A percentile compares a stretch with the other conserved stretches of the same genome.
phyloP scores from a whole-genome alignment of 2,329 filamentous ascomycete species.

The Knufia petricola region DNA sequence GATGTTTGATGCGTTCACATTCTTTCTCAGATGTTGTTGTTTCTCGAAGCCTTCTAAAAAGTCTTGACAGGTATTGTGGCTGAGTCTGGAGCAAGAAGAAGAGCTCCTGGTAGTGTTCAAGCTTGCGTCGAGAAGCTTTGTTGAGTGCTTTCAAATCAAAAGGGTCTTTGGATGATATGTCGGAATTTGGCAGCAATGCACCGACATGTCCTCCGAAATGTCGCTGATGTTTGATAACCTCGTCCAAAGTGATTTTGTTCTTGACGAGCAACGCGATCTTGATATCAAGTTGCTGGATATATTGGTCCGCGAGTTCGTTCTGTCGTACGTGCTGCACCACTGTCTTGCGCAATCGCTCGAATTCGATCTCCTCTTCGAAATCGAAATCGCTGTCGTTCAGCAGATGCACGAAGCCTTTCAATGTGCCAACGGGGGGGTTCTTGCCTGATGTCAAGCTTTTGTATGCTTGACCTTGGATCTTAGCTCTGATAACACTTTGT shows the following conservation, averaged over 20 bases:
- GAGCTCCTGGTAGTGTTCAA: constrained; percentile 92
- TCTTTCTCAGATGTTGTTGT: constrained; percentile 83
- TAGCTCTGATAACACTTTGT: constrained; percentile 89
- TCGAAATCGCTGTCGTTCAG: constrained; percentile 98
- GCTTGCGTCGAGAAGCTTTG: constrained; percentile 88
- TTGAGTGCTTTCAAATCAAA: constrained; percentile 96
- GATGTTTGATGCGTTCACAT: constrained; percentile 78
- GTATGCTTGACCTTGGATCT: constrained; percentile 95
- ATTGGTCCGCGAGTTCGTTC: constrained; percentile 94
- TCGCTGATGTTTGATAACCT: constrained; percentile 92
- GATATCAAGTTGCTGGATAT: constrained; percentile 96
- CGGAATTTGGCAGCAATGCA: constrained; percentile 74
- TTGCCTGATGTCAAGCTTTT: constrained; percentile 93
- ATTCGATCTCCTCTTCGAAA: constrained; percentile 97
- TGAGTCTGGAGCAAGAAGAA: constrained; percentile 98
- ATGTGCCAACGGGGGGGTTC: constrained; percentile 90
- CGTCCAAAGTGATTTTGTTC: constrained; percentile 98
- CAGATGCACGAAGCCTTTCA: constrained; percentile 96
- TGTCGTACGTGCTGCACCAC: constrained; percentile 95
- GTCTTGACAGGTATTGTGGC: constrained; percentile 79
- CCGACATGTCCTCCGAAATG: constrained; percentile 88
- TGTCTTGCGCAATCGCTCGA: constrained; percentile 86
- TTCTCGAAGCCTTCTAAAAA: constrained; percentile 78
- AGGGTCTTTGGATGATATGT: constrained; percentile 79
- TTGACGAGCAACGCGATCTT: constrained; percentile 97